Evolutionary conservation across 371 early-diverging fungal genomes (phyloP).

Genomic region (Syncephalis fuscata): DNA sequence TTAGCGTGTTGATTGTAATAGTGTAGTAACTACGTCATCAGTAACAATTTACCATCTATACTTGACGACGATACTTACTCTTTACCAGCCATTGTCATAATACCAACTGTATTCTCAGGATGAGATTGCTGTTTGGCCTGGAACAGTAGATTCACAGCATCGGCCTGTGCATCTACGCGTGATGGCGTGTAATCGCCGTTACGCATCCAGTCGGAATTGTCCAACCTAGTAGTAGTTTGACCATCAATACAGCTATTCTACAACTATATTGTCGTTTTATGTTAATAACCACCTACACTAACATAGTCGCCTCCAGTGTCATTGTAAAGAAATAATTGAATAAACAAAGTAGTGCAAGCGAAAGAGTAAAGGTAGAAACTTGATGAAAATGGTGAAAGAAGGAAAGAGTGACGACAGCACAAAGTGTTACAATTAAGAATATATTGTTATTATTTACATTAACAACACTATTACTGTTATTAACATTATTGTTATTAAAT

Average conservation of each 20-base stretch:
- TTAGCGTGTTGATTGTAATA: too few relatives aligned
- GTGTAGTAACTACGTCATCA: too few relatives aligned
- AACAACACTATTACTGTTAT: too few relatives aligned
- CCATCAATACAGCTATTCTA: background rate
- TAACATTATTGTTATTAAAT: too few relatives aligned
- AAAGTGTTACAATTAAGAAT: too few relatives aligned
- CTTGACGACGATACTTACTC: conserved; percentile 20
- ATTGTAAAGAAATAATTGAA: conserved; percentile 14
- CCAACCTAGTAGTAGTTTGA: conserved; percentile 62
- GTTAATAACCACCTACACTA: conserved; percentile 26
- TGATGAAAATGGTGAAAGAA: too few relatives aligned
- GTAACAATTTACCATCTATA: too few relatives aligned
- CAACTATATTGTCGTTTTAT: background rate
- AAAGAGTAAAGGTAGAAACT: too few relatives aligned
- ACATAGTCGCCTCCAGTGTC: conserved; percentile 59
- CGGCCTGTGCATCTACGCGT: conserved; percentile 87
- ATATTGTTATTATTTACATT: too few relatives aligned
- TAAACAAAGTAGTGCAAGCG: too few relatives aligned
- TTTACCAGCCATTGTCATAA: conserved; percentile 93
- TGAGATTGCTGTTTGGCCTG: conserved; percentile 80
- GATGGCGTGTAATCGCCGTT: conserved; percentile 97
- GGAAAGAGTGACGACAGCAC: too few relatives aligned
- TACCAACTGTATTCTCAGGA: conserved; percentile 92
- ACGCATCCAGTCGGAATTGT: conserved; percentile 98
- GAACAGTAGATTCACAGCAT: conserved; percentile 87